Conservation (phyloP, 106 monocot genomes). For the Dioscorea dumetorum region DNA sequence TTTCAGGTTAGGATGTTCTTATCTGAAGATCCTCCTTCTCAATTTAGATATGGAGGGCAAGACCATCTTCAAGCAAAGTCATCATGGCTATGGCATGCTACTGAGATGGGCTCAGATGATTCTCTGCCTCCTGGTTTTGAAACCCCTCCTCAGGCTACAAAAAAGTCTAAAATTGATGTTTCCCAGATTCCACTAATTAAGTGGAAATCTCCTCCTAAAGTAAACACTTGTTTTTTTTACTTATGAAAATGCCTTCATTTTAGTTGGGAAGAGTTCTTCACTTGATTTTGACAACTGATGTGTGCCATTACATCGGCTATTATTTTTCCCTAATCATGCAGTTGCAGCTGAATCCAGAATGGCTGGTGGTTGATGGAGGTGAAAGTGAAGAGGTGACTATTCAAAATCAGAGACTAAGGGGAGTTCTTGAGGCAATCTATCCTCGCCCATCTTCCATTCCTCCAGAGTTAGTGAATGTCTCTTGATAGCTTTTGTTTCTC, state of each 20-base stretch:
- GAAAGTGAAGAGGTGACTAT: conserved; percentile 61
- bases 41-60: conserved; percentile 49
- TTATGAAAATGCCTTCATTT: too few species aligned
- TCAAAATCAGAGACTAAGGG: conserved; percentile 47
- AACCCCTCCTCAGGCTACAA: conserved; percentile 4
- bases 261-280: too few species aligned
- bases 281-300: too few species aligned
- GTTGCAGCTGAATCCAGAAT: conserved; percentile 52
- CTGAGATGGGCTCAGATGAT: conserved; percentile 39
- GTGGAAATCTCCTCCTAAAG: conserved; percentile 62
- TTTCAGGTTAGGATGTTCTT: conserved; percentile 74
- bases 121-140: conserved; percentile 78
- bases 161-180: conserved; percentile 24
- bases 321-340: conserved; percentile 11
- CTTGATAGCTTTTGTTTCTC: neutral
- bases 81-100: conserved; percentile 59
- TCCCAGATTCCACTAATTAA: conserved; percentile 54
- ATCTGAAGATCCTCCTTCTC: conserved; percentile 80
- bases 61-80: conserved; percentile 79
- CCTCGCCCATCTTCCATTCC: conserved; percentile 66
- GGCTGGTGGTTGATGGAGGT: conserved; percentile 82
- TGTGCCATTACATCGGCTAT: too few species aligned
- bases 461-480: conserved; percentile 45
- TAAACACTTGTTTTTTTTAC: conserved; percentile 12
- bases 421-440: conserved; percentile 82